phyloP scores from a whole-genome alignment of 2,329 filamentous ascomycete genomes.

The Penicillium sp. region DNA sequence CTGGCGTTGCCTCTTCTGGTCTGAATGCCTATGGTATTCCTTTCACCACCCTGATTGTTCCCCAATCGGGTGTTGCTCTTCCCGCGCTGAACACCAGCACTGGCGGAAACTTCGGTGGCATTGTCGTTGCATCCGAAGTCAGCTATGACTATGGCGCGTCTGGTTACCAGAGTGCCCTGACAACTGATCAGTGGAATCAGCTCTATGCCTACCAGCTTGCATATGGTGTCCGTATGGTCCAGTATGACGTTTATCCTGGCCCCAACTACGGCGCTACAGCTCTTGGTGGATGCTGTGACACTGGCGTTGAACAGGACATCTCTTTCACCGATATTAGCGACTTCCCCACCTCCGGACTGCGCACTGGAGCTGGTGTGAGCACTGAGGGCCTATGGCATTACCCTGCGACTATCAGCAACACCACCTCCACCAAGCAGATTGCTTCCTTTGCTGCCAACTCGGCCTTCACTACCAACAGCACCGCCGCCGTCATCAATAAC shows the following conservation, averaged over 20 bases:
- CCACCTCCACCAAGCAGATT: slow-evolving; percentile 56
- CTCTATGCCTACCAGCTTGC: slow-evolving; percentile 60
- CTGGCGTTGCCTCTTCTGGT: slow-evolving; percentile 53
- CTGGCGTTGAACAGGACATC: slow-evolving; percentile 54
- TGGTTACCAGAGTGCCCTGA: slow-evolving; percentile 56
- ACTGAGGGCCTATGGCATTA: slow-evolving; percentile 60
- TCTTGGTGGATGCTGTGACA: slow-evolving; percentile 50
- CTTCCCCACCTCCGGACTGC: slow-evolving; percentile 58
- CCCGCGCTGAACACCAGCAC: slow-evolving; percentile 54
- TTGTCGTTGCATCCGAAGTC: slow-evolving; percentile 57
- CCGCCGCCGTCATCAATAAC: slow-evolving; percentile 62
- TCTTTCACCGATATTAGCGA: slow-evolving; percentile 56
- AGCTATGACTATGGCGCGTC: slow-evolving; percentile 54
- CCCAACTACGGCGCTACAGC: slow-evolving; percentile 50
- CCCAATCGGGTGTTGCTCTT: slow-evolving; percentile 53
- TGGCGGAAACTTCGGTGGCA: slow-evolving; percentile 61
- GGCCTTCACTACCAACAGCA: slow-evolving; percentile 41
- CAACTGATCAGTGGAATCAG: slow-evolving; percentile 56
- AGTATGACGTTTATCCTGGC: slow-evolving; percentile 59
- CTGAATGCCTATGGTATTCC: slow-evolving; percentile 64
- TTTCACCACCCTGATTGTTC: slow-evolving; percentile 58
- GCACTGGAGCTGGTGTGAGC: slow-evolving; percentile 51
- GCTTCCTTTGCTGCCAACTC: slow-evolving; percentile 55
- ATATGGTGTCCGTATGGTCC: slow-evolving; percentile 63
- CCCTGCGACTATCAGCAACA: slow-evolving; percentile 57